A percentile compares a stretch with the other conserved stretches of the same genome.
Conservation (phyloP, 164 flowering plant species). For the Macadamia integrifolia region DNA sequence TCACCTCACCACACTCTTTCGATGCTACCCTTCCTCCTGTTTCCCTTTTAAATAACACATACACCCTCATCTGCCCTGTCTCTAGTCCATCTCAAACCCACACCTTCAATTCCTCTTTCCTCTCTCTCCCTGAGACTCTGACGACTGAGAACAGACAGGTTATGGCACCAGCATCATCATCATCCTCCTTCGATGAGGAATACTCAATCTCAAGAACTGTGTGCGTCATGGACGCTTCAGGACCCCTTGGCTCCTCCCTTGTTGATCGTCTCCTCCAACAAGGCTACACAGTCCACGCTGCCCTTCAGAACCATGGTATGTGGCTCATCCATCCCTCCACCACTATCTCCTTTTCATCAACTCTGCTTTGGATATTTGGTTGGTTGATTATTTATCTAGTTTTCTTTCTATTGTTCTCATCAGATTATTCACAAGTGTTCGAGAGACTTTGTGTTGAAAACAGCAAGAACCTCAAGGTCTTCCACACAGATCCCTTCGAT, state of each 20-base stretch:
- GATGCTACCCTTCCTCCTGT: conserved; percentile 13
- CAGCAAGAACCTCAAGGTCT: conserved; percentile 38
- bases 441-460: conserved; percentile 15
- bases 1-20: conserved; percentile 27
- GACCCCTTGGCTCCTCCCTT: conserved; percentile 40
- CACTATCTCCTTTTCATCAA: not conserved
- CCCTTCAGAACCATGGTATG: conserved; percentile 45
- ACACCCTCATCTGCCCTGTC: not conserved
- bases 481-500: conserved; percentile 57
- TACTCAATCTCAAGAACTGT: conserved; percentile 24
- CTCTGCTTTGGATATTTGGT: not conserved
- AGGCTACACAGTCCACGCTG: conserved; percentile 76
- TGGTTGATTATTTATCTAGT: not conserved
- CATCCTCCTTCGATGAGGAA: not conserved
- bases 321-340: not conserved
- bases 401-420: conserved; percentile 9
- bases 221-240: conserved; percentile 74
- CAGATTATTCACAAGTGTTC: conserved; percentile 18
- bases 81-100: not conserved
- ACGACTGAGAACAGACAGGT: not conserved
- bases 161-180: conserved; percentile 27
- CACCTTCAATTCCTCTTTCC: not conserved
- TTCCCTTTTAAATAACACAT: conserved; percentile 8
- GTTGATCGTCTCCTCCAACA: conserved; percentile 45
- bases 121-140: conserved; percentile 4